Evolutionary conservation across 352 stramenopile genomes (phyloP), one percentile per base, ranked within the genome.

Genomic region (Paralagenidium karlingii): DNA sequence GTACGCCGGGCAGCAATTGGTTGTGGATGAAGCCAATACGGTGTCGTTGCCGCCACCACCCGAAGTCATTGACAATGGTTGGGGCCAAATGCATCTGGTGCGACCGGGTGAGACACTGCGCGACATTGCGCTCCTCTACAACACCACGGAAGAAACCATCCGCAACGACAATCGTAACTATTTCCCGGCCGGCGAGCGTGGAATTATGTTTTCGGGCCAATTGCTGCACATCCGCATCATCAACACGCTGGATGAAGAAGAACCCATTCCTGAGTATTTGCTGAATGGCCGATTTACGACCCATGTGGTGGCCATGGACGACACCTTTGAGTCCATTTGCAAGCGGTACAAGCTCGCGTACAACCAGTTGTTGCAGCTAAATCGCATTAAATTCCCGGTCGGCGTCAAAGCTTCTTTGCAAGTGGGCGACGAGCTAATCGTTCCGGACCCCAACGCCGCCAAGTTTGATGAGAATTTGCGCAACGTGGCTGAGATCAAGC

Each of bases 81-180:
- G 77, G 77, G 77, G 77, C 1, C 68, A 85, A 33, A 88, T 90
- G 74, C 77, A 91, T 39, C 39, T 88, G 16, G 73, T 88, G 44
- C 67, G 69, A 20, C 38, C 63, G 0, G 73, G 69, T 27, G 77
- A 91, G 45, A 68, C 71, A 43, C 53, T 91, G 39, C 49, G 61
- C n/a, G 51, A 31, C 46, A 86, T 91, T 33, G 71, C 75, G 22
- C 43, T 42, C 46, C 59, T 77, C 26, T 91, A 88, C 62, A 88
- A 91, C 53, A 87, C 75, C 31, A 82, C 56, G 16, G 69, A 85
- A 37, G 66, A 82, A 53, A 43, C 76, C n/a, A 53, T 91, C 34
- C 77, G 77, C 10, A 66, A 77, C 34, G 75, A 86, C 52, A 91
- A 91, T 43, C 77, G 77, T 22, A 57, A 69, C 27, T 80, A 74